Conservation (phyloP, 495 filamentous ascomycete species). For the Gamarada debralockiae region DNA sequence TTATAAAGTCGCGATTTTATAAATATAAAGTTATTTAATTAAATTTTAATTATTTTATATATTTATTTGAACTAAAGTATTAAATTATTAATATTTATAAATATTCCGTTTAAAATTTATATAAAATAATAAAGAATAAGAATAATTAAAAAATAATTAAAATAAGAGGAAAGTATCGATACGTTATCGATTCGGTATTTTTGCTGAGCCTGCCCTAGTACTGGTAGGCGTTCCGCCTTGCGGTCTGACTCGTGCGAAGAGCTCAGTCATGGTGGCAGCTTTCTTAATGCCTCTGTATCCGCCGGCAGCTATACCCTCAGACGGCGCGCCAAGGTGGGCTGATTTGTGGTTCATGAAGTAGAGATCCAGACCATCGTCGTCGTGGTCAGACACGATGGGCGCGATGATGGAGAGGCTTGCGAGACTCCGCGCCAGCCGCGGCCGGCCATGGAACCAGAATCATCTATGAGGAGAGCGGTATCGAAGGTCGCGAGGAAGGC, state of each 20-base stretch:
- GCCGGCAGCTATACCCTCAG: conserved; percentile 30
- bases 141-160: no score
- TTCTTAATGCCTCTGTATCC: conserved; percentile 56
- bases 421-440: conserved; percentile 72
- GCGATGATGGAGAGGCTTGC: conserved; percentile 72
- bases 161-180: no score
- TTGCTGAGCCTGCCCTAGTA: no score
- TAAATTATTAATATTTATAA: no score
- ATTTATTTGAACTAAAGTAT: no score
- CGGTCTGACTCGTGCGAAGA: conserved; percentile 66
- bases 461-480: conserved; percentile 91
- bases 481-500: conserved; percentile 85
- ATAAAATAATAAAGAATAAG: no score
- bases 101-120: no score
- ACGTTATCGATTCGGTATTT: no score
- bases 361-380: conserved; percentile 89
- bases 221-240: conserved; percentile 73
- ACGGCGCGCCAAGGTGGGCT: conserved; percentile 9
- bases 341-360: conserved; percentile 77
- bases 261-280: conserved; percentile 48
- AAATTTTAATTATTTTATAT: no score
- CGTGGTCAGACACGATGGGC: conserved; percentile 78
- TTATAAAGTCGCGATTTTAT: no score
- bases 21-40: no score
- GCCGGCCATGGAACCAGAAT: conserved; percentile 85